Conservation (phyloP, 129 eudicot genomes). For the Heracleum sosnowskyi region DNA sequence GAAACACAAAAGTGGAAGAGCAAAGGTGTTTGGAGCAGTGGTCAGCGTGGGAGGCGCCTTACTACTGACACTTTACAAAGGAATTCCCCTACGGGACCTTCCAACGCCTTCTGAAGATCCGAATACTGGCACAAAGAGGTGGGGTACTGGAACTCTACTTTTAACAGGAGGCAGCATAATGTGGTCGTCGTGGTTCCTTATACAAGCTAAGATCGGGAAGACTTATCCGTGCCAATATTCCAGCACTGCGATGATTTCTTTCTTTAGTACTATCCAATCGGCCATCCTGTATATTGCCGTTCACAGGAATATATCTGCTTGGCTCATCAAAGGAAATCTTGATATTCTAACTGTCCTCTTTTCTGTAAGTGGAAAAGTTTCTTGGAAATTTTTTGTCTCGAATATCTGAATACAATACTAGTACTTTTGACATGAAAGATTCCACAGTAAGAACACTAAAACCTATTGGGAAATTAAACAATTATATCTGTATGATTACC, state of each 20-base stretch:
- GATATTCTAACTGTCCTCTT: conserved; percentile 32
- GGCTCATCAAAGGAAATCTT: conserved; percentile 13
- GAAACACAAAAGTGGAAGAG: conserved; percentile 41
- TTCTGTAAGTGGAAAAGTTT: conserved; percentile 22
- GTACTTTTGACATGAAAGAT: neutral
- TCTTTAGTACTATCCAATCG: conserved; percentile 41
- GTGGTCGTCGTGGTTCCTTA: conserved; percentile 58
- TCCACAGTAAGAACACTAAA: neutral
- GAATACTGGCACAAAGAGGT: conserved; percentile 9
- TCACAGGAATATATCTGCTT: conserved; percentile 3
- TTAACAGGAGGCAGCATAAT: conserved; percentile 20
- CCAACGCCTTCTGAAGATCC: neutral
- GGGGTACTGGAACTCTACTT: conserved; percentile 29
- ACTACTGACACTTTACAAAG: conserved; percentile 39
- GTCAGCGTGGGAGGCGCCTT: conserved; percentile 32
- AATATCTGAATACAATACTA: neutral
- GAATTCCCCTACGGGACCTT: conserved; percentile 17
- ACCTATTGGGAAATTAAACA: neutral
- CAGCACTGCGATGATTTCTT: conserved; percentile 52
- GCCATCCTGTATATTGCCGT: neutral
- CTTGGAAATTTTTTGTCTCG: neutral
- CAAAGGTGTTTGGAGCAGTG: conserved; percentile 40
- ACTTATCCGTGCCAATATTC: conserved; percentile 38
- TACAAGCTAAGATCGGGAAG: conserved; percentile 43
- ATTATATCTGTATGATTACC: neutral